Evolutionary conservation across 1,284 basidiomycete species (phyloP).

Genomic region (Golubevia pallescens): DNA sequence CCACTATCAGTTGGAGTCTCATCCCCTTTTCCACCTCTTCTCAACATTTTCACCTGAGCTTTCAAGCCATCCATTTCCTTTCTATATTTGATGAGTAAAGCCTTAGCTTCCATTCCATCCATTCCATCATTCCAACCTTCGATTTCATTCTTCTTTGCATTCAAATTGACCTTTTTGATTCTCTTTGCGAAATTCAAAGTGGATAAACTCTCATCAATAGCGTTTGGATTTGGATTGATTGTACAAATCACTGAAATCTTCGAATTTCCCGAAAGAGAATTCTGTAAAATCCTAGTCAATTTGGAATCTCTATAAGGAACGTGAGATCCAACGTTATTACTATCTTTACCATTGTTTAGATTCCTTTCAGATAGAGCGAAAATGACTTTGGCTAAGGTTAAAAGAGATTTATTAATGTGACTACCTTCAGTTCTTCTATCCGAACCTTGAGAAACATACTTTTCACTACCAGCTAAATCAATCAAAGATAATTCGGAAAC

Average conservation of each 20-base stretch:
- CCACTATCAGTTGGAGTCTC: not conserved
- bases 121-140: constrained; percentile 17
- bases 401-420: constrained; percentile 60
- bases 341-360: not conserved
- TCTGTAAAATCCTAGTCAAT: constrained; percentile 61
- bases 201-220: constrained; percentile 47
- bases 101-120: constrained; percentile 38
- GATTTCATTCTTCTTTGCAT: constrained; percentile 46
- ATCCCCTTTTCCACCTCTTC: constrained; percentile 9
- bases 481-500: constrained; percentile 74
- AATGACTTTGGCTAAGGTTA: constrained; percentile 61
- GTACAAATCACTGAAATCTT: constrained; percentile 61
- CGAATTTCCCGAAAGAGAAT: constrained; percentile 56
- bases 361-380: constrained; percentile 46
- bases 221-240: constrained; percentile 44
- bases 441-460: constrained; percentile 62
- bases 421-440: constrained; percentile 48
- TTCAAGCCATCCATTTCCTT: constrained; percentile 45
- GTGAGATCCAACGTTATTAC: constrained; percentile 15
- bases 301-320: constrained; percentile 64
- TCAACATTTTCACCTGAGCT: constrained; percentile 34
- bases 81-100: constrained; percentile 45
- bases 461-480: constrained; percentile 96
- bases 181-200: constrained; percentile 58
- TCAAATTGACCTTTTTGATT: constrained; percentile 51